Evolutionary conservation across 495 filamentous ascomycete species (phyloP), one percentile per base, ranked within the genome.

Genomic region (Tuber aestivum): DNA sequence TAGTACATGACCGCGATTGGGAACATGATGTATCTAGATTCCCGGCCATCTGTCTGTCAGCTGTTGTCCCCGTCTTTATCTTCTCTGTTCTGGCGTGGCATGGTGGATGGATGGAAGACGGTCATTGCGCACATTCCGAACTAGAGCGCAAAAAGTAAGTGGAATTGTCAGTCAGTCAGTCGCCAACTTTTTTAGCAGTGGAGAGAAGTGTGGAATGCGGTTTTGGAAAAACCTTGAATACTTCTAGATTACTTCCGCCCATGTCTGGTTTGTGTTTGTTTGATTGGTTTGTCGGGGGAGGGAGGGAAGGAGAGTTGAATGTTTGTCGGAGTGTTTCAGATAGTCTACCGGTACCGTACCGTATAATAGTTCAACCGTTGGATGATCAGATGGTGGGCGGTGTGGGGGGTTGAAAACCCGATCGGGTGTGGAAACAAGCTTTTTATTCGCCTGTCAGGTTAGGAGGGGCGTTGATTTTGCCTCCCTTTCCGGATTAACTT

Each of bases 1-100:
- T 99, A 99, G 87, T 97, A 99, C 95, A 99, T 99, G 87, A 95
- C 93, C 77, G 92, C 94, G 80, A 99, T 97, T 37, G 95, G 95
- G 86, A 99, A 98, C 87, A 97, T 90, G 85, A 99, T 91, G 86
- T 98, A 99, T 88, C 95, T 92, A 86, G 37, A 69, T 69, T 37
- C 35, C 21, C 32, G 45, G 50, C 38, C 18, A 42, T 20, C 44
- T 69, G 23, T 20, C 44, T 69, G 23, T 41, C 48, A 41, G 35
- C 20, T 23, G 61, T 79, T 75, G n/a, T 23, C n/a, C n/a, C n/a
- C 50, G 2, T 32, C 50, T 27, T 7, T 32, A 10, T 61, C n/a
- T 61, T 61, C n/a, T 27, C n/a, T 5, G 21, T 10, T 27, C n/a
- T 5, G 21, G 27, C 27, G 41, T 42, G 65, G 65, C 20, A 45